Evolutionary conservation across 1,284 basidiomycete species (phyloP).

Genomic region (Rhodotorula sp.): DNA sequence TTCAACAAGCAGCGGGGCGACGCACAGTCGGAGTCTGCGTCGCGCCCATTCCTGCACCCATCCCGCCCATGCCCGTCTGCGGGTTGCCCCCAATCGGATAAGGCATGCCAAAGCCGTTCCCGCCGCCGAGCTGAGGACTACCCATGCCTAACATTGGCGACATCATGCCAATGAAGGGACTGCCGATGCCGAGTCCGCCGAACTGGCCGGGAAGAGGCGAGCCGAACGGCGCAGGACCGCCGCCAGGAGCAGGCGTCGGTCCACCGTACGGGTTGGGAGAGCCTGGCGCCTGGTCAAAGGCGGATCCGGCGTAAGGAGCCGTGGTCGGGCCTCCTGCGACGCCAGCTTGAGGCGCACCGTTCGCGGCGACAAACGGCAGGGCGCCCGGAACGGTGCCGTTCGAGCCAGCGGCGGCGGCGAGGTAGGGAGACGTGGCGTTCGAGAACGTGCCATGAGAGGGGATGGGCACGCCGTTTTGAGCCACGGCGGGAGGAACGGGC

Average conservation of each 20-base stretch:
- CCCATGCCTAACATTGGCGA: constrained; percentile 30
- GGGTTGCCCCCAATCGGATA: constrained; percentile 29
- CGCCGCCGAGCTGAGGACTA: constrained; percentile 28
- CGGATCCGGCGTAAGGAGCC: constrained; percentile 13
- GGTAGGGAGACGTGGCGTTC: constrained; percentile 22
- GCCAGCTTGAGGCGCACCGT: not conserved
- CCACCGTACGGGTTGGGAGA: constrained; percentile 33
- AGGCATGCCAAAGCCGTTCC: constrained; percentile 6
- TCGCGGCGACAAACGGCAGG: constrained; percentile 12
- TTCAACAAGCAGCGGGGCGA: not conserved
- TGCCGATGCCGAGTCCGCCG: constrained; percentile 11
- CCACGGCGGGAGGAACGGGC: not conserved
- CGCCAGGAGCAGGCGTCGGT: not conserved
- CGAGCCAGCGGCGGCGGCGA: not conserved
- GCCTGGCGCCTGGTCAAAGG: constrained; percentile 23
- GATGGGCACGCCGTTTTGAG: not conserved
- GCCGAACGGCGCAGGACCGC: not conserved
- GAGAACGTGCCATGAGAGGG: constrained; percentile 19
- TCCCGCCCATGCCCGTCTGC: constrained; percentile 15
- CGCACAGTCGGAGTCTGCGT: constrained; percentile 23
- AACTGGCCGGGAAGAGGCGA: constrained; percentile 5
- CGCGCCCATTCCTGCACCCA: constrained; percentile 14
- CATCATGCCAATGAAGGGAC: constrained; percentile 30
- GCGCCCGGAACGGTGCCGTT: not conserved
- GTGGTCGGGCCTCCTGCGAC: not conserved